Evolutionary conservation across 768 basidiomycete species (phyloP).

Genomic region (Exidia glandulosa): DNA sequence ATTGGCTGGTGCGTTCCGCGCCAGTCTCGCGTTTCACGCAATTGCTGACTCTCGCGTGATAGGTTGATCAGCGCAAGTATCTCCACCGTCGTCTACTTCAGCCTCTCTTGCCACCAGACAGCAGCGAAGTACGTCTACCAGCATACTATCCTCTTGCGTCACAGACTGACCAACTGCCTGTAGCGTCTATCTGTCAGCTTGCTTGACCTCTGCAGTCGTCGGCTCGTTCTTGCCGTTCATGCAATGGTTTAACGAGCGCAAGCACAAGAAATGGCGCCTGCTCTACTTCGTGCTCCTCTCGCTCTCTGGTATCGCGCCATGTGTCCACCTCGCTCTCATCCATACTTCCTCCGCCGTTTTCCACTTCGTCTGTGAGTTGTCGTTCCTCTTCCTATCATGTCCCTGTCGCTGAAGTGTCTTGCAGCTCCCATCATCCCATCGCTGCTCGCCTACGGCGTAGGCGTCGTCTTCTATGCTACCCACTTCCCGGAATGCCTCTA

Average conservation of each 20-base stretch:
- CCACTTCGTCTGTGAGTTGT: not conserved
- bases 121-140: slow-evolving; percentile 26
- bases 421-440: slow-evolving; percentile 64
- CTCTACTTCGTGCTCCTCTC: slow-evolving; percentile 70
- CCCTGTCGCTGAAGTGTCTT: not conserved
- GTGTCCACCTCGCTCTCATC: slow-evolving; percentile 47
- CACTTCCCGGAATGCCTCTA: slow-evolving; percentile 77
- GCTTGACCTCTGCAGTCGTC: slow-evolving; percentile 56
- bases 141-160: not conserved
- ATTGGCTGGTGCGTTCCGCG: slow-evolving; percentile 63
- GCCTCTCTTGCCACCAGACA: slow-evolving; percentile 56
- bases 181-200: slow-evolving; percentile 51
- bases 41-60: slow-evolving; percentile 14
- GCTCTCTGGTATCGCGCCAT: slow-evolving; percentile 59
- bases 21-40: not conserved
- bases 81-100: slow-evolving; percentile 70
- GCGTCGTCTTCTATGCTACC: slow-evolving; percentile 70
- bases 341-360: slow-evolving; percentile 26
- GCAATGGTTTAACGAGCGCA: slow-evolving; percentile 73
- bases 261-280: slow-evolving; percentile 68
- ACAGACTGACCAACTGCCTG: not conserved
- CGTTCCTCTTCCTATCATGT: not conserved
- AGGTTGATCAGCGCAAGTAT: slow-evolving; percentile 82
- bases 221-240: slow-evolving; percentile 82
- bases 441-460: slow-evolving; percentile 58